phyloP scores from a whole-genome alignment of 257 asterid genomes.

The Nicotiana paniculata region DNA sequence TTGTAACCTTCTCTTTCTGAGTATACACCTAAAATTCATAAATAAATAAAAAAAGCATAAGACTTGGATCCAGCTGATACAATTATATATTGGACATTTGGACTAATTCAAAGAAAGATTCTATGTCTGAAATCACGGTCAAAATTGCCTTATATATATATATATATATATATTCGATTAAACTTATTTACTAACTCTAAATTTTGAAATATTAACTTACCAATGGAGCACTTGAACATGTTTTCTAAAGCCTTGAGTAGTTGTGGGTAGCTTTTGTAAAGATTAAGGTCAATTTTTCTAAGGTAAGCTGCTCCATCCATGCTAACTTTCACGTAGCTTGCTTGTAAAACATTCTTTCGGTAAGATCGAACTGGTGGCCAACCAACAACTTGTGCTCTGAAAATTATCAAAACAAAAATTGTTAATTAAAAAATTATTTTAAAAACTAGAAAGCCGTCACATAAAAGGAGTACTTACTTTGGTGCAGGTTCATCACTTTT shows the following conservation, averaged over 20 bases:
- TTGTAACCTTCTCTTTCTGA: conserved; percentile 66
- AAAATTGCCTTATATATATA: too few relatives aligned
- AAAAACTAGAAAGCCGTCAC: too few relatives aligned
- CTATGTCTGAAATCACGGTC: too few relatives aligned
- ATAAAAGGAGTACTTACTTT: conserved; percentile 38
- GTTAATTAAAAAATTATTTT: not conserved
- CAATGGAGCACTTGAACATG: conserved; percentile 83
- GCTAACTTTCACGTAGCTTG: conserved; percentile 78
- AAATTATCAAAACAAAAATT: not conserved
- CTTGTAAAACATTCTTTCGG: conserved; percentile 53
- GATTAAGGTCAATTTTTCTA: conserved; percentile 65
- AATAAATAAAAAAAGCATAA: not conserved
- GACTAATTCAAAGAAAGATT: too few relatives aligned
- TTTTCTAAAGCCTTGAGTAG: conserved; percentile 52
- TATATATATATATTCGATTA: too few relatives aligned
- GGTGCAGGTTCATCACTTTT: conserved; percentile 34
- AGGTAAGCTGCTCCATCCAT: conserved; percentile 95
- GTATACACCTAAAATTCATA: conserved; percentile 36
- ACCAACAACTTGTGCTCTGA: conserved; percentile 34
- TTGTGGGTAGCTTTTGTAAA: conserved; percentile 51
- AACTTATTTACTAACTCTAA: too few relatives aligned
- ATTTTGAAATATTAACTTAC: conserved; percentile 13
- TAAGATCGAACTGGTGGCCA: conserved; percentile 92
- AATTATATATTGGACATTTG: too few relatives aligned
- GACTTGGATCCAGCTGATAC: not conserved